Base-by-base conservation (phyloP, 1,284 basidiomycete genomes). In the Tylopilus orsonianus region DNA sequence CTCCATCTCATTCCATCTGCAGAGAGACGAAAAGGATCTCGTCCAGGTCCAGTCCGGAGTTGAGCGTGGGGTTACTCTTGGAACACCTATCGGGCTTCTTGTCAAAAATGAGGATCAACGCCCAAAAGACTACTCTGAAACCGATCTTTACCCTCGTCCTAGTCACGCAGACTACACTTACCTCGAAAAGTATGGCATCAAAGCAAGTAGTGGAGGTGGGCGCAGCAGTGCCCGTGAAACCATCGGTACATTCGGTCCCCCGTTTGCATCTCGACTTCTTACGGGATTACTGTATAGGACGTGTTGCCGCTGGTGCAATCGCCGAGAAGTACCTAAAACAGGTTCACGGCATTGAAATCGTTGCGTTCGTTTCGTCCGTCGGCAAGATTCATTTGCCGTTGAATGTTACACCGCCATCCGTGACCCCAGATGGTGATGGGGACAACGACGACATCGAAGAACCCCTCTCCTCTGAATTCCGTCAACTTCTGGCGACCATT, bases 131-230 rank as follows among this genome's bases (percentile, higher is more conserved):
- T 99, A 99, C 74, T 88, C 93, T 59, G 97, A 98, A 75, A 99
- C 96, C 1, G 96, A 99, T 67, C 76, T 94, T 49, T 99, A 93
- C 75, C 97, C 97, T 33, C 87, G 97, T 24, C 97, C 97, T 16
- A 93, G 90, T 58, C 97, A 99, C 66, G 97, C 97, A 43, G 97
- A 99, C 70, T 98, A 90, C 71, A 99, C 97, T 26, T 99, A 99
- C 72, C 83, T 99, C 46, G 87, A 94, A 62, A 99, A 99, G 67
- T 99, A 99, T 69, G 93, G 93, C 27, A 72, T 99, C 68, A 99
- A 99, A 75, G 96, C 97, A 1, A 94, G 90, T 75, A 93, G 88
- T 52, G 97, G 97, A 35, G 97, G 97, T 35, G 97, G 97, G 2
- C 79, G 97, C 22, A 93, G 90, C 61, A 91, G 87, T 61, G 97